Evolutionary conservation across 805 yeast species (phyloP).

Genomic region (Starmera quercuum): DNA sequence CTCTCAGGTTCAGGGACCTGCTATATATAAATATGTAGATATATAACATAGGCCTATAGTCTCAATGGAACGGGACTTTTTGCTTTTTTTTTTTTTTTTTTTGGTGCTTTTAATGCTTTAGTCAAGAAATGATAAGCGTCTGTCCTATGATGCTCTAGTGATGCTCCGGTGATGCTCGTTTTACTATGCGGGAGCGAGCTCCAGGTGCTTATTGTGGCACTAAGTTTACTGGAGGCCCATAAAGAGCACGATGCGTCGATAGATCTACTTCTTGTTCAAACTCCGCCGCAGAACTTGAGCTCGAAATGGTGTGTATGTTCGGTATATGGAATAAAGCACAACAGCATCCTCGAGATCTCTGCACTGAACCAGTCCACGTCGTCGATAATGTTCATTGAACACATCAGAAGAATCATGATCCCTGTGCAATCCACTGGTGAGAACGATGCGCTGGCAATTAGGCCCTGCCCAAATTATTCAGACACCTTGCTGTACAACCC

Average conservation of each 20-base stretch:
- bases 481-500: slow-evolving; percentile 6
- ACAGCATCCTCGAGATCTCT: not conserved
- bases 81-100: too few species aligned
- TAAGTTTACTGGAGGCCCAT: not conserved
- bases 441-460: slow-evolving; percentile 2
- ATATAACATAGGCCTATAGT: too few species aligned
- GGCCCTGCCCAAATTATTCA: slow-evolving; percentile 7
- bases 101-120: too few species aligned
- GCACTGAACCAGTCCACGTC: slow-evolving; percentile 4
- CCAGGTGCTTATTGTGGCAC: not conserved
- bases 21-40: too few species aligned
- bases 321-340: not conserved
- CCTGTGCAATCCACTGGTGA: not conserved
- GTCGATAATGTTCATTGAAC: slow-evolving; percentile 6
- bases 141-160: too few species aligned
- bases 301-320: slow-evolving; percentile 6
- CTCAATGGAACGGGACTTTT: too few species aligned
- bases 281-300: too few species aligned
- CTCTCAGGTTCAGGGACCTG: too few species aligned
- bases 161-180: not conserved
- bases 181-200: not conserved
- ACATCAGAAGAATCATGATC: not conserved
- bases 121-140: too few species aligned
- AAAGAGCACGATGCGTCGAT: too few species aligned
- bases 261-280: too few species aligned